Percentiles rank a stretch among this genome's conserved stretches.
These are phyloP conservation scores for Dicorynia guianensis DNA, from an alignment of 306 rosid genomes.

Conservation along the genomic window DNA sequence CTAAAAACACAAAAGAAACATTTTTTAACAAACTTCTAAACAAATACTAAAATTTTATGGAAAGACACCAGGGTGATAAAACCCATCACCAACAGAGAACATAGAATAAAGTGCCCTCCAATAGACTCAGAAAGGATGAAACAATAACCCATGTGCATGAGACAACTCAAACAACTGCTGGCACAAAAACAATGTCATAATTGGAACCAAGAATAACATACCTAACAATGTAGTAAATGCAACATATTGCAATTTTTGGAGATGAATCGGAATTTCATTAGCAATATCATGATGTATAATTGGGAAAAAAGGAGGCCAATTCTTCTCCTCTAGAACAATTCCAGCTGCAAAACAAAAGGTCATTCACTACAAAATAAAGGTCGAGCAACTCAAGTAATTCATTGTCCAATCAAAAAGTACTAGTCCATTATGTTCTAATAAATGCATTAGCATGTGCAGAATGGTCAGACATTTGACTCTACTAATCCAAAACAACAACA, in stretches of 20 bases:
- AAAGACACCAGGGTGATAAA: slow-evolving; percentile 11
- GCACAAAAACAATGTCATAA: slow-evolving; percentile 7
- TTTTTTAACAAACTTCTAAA: not conserved
- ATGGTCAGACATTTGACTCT: not conserved
- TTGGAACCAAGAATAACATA: slow-evolving; percentile 38
- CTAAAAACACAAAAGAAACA: slow-evolving; percentile 9
- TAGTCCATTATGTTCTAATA: slow-evolving; percentile 17
- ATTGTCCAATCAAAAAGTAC: not conserved
- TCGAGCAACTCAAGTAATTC: slow-evolving; percentile 5
- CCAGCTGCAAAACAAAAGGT: slow-evolving; percentile 77
- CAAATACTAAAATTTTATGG: not conserved
- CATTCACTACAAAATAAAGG: slow-evolving; percentile 28
- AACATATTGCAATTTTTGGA: slow-evolving; percentile 81
- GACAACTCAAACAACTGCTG: slow-evolving; percentile 7
- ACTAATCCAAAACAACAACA: not conserved
- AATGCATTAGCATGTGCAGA: slow-evolving; percentile 1
- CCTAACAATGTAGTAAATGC: slow-evolving; percentile 91
- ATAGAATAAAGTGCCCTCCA: slow-evolving; percentile 9
- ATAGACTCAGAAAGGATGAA: slow-evolving; percentile 7
- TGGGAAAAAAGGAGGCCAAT: slow-evolving; percentile 96
- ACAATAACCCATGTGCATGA: slow-evolving; percentile 3
- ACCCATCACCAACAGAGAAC: slow-evolving; percentile 14
- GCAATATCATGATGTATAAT: slow-evolving; percentile 94
- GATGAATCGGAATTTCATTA: slow-evolving; percentile 84
- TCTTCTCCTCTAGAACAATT: slow-evolving; percentile 85